Base-by-base conservation (phyloP, 352 stramenopile genomes). In the Globisporangium takayamanum region DNA sequence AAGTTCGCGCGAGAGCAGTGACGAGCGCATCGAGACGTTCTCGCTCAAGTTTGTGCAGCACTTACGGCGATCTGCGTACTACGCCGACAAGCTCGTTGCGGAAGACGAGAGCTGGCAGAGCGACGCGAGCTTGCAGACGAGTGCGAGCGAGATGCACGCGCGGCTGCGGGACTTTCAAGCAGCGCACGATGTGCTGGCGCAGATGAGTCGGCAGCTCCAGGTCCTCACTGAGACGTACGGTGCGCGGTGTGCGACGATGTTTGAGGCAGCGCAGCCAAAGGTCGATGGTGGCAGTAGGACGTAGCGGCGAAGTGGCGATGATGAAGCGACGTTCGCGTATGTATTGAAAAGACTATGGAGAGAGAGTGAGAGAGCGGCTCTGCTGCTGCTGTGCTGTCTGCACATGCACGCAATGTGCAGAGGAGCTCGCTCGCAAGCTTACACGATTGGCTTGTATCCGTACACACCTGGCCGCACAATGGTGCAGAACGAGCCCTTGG, bases 1-100 rank as follows among this genome's bases (percentile, higher is more conserved):
- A 22, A 36, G 61, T 33, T n/a, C 66, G 42, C 72, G 68, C 18
- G 63, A 76, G 28, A 69, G 14, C 44, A 22, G 54, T 1, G 67
- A 83, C 20, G 78, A 88, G 18, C 76, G 77, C 37, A 64, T 83
- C 58, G 64, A 71, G 20, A 71, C 41, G 7, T 76, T 68, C 18
- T 74, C 70, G 5, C n/a, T 74, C n/a, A 89, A 89, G 53, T 49
- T 90, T 46, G 49, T 88, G 12, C 78, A 88, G 53, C 80, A 92
- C 62, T 46, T 92, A 36, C 64, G 67, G 22, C 70, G 79, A 11
- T 86, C 78, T 12, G 63, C 61, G 11, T 69, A 84, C 57, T 90
- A 90, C 45, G 66, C 80, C 28, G 78, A 89, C 51, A 89, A 84
- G 37, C 69, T 92, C 7, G 68, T 68, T 26, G 48, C 60, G n/a